Evolutionary conservation across 305 asterid species (phyloP), one percentile per base, ranked within the genome.

Genomic region (Rubia peregrina): DNA sequence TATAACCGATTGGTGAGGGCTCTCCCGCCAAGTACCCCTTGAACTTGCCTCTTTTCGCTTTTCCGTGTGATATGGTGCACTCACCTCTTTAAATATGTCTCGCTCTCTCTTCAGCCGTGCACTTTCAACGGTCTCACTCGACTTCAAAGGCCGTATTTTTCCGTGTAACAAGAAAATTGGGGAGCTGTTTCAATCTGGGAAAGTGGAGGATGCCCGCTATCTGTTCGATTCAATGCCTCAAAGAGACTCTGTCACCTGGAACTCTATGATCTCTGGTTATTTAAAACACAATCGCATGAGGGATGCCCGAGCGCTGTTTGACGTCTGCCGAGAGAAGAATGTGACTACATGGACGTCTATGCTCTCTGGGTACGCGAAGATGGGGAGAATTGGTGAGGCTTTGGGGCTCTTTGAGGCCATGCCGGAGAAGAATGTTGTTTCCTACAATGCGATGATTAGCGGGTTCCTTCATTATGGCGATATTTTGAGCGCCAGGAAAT

Each of bases 171-270:
- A 65, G 42, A 60, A 46, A 65, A 65, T 75, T 7, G 42, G 62
- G 3, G 17, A 21, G 0, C 26, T 75, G 21, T 10, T 60, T 16
- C 30, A 42, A 1, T 44, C 24, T 4, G 73, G 75, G 19, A 33
- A 61, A 12, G 24, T 71, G 43, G 33, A 21, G 9, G 70, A 76
- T 55, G 79, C 79, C 63, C 73, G 76, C 7, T 16, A 51, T 26
- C 33, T 76, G 53, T 76, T 71, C 49, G 76, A 76, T 61, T 68
- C 30, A 57, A 76, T 76, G 79, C 22, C 53, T 36, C 73, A 71
- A 13, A 26, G 79, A 48, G 79, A 76, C 42, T 11, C 69, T 22
- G 69, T 71, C 26, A 65, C 79, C 11, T 76, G 79, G 79, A 76
- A 76, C 65, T 56, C 75, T 7, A 71, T 76, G 73, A 76, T 76